phyloP scores from a whole-genome alignment of 2,329 filamentous ascomycete species.

The Drechslera avenae region DNA sequence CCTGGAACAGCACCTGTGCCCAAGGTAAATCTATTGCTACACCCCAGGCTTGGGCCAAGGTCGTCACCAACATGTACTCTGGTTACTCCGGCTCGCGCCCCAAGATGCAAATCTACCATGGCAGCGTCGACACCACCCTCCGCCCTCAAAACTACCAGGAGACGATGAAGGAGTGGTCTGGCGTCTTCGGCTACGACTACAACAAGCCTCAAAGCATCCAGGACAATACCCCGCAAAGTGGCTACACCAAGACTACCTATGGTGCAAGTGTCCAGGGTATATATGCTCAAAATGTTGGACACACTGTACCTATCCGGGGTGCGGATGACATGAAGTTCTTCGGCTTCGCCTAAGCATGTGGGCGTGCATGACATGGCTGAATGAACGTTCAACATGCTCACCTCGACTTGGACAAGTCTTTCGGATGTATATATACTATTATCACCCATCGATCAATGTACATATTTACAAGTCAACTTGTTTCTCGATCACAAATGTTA shows the following conservation, averaged over 20 bases:
- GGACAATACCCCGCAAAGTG: conserved; percentile 36
- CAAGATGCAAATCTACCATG: conserved; percentile 65
- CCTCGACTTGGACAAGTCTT: no score
- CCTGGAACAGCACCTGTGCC: conserved; percentile 61
- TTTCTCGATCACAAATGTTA: no score
- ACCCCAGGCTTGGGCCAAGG: conserved; percentile 55
- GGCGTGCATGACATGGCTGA: no score
- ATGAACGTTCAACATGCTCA: no score
- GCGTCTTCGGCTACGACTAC: conserved; percentile 42
- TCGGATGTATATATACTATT: no score
- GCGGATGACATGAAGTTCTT: conserved; percentile 45
- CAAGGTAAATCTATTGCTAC: conserved; percentile 55
- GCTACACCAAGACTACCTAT: conserved; percentile 40
- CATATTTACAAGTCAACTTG: background rate
- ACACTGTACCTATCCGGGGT: conserved; percentile 43
- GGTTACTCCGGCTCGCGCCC: conserved; percentile 58
- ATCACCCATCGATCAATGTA: background rate
- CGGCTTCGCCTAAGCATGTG: conserved; percentile 29
- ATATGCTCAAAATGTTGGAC: conserved; percentile 42
- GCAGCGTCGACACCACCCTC: conserved; percentile 57
- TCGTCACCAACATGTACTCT: conserved; percentile 57
- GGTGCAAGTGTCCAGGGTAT: conserved; percentile 45
- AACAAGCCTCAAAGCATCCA: conserved; percentile 38
- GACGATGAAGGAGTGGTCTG: conserved; percentile 49
- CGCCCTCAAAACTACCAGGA: conserved; percentile 62